Percentiles rank a stretch among this genome's conserved stretches.
phyloP scores from a whole-genome alignment of 2,329 filamentous ascomycete species.

The Talaromyces verruculosus region DNA sequence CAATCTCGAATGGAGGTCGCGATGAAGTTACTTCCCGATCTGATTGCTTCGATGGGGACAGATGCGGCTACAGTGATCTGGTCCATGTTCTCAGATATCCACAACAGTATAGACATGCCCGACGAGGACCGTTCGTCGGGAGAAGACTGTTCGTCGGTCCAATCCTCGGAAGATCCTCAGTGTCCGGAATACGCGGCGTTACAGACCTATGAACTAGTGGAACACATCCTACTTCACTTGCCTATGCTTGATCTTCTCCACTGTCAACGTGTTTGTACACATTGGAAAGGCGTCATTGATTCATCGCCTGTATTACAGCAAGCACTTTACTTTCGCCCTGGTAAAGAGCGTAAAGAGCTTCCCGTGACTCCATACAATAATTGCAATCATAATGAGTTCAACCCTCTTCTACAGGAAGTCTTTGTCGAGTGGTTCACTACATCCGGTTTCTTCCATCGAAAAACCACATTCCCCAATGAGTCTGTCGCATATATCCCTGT shows the following conservation, averaged over 20 bases:
- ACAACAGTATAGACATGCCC: not conserved
- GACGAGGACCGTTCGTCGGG: not conserved
- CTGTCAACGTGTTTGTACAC: not conserved
- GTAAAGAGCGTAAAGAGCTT: too few species aligned
- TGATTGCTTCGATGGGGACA: not conserved
- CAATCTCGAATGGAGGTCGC: not conserved
- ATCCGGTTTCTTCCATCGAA: not conserved
- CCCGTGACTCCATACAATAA: too few species aligned
- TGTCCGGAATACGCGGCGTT: not conserved
- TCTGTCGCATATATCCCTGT: slow-evolving; percentile 7
- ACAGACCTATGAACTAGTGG: not conserved
- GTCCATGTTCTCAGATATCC: not conserved
- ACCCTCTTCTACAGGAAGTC: slow-evolving; percentile 8
- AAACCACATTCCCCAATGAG: too few species aligned
- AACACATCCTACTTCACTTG: slow-evolving; percentile 5
- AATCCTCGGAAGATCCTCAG: not conserved
- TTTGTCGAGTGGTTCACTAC: slow-evolving; percentile 7
- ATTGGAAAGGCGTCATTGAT: slow-evolving; percentile 1
- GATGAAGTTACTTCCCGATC: not conserved
- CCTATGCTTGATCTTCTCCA: slow-evolving; percentile 8
- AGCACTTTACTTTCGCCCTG: not conserved
- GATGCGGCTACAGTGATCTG: not conserved
- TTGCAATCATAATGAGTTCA: not conserved
- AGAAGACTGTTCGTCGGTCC: not conserved
- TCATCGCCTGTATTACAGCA: not conserved